Conservation (phyloP, 2,329 filamentous ascomycete genomes). For the Xylariaceae sp. region DNA sequence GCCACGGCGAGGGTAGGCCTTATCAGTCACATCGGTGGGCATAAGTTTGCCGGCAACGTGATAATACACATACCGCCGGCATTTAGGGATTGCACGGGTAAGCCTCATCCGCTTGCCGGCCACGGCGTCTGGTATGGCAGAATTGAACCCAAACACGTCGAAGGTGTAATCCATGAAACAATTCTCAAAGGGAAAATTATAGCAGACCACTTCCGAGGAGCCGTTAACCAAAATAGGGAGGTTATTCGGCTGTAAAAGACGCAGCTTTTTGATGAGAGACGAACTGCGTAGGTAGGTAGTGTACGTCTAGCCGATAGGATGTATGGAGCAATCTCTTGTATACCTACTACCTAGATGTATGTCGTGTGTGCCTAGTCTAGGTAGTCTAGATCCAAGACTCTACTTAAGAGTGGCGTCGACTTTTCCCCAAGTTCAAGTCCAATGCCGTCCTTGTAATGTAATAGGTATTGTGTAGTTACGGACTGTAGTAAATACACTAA, state of each 20-base stretch:
- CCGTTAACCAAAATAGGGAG: slow-evolving; percentile 50
- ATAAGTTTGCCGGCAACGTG: slow-evolving; percentile 81
- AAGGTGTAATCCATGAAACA: slow-evolving; percentile 69
- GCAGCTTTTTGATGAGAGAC: neutral
- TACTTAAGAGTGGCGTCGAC: too few species aligned
- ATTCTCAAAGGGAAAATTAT: slow-evolving; percentile 62
- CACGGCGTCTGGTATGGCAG: slow-evolving; percentile 78
- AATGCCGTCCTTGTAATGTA: too few species aligned
- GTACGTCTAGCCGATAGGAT: too few species aligned
- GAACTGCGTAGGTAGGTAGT: too few species aligned
- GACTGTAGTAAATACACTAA: too few species aligned
- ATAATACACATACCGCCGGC: slow-evolving; percentile 70
- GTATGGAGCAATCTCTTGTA: too few species aligned
- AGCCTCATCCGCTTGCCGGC: slow-evolving; percentile 56
- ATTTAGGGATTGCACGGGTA: slow-evolving; percentile 35
- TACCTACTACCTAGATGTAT: too few species aligned
- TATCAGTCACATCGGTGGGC: slow-evolving; percentile 76
- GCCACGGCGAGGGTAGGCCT: slow-evolving; percentile 56
- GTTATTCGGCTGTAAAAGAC: slow-evolving; percentile 42
- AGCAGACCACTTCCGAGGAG: slow-evolving; percentile 65
- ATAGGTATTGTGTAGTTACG: too few species aligned
- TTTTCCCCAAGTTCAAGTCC: too few species aligned
- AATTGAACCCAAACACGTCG: slow-evolving; percentile 68
- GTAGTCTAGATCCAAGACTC: too few species aligned
- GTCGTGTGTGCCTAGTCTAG: too few species aligned